A percentile compares a stretch with the other conserved stretches of the same genome.
phyloP scores from a whole-genome alignment of 2,329 filamentous ascomycete species.

The Epichloe brachyelytri region DNA sequence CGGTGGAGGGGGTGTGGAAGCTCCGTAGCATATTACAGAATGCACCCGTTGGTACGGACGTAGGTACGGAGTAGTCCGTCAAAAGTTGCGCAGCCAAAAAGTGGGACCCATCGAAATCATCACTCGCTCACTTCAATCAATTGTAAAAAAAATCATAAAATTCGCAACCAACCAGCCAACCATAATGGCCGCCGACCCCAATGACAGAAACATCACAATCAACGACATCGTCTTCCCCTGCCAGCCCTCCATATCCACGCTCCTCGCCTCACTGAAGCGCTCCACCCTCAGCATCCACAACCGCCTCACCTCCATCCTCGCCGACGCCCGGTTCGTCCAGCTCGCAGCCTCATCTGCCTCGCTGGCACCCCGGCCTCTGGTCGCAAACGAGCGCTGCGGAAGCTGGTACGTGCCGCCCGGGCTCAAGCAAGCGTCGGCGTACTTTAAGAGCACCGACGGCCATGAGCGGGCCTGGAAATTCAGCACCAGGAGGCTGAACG shows the following conservation, averaged over 20 bases:
- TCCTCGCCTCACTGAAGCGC: conserved; percentile 60
- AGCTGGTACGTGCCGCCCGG: conserved; percentile 77
- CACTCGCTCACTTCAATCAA: background rate
- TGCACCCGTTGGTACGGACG: too few relatives aligned
- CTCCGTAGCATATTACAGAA: conserved; percentile 1
- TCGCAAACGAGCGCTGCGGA: conserved; percentile 91
- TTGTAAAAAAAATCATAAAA: background rate
- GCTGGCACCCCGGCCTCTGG: conserved; percentile 49
- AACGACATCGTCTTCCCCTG: conserved; percentile 37
- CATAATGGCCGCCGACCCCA: background rate
- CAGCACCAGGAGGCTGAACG: conserved; percentile 69
- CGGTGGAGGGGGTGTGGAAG: conserved; percentile 52
- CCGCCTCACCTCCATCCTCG: conserved; percentile 64
- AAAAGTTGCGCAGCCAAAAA: background rate
- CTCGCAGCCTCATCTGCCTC: conserved; percentile 35
- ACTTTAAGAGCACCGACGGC: conserved; percentile 97
- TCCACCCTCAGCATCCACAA: conserved; percentile 69
- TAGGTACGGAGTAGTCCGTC: too few relatives aligned
- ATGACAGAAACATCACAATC: conserved; percentile 11
- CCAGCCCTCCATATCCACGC: conserved; percentile 54
- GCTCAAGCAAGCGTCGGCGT: conserved; percentile 59
- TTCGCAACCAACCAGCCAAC: background rate
- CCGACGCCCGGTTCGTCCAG: conserved; percentile 64
- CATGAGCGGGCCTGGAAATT: conserved; percentile 87
- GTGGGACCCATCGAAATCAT: background rate